Evolutionary conservation across 805 yeast species (phyloP), one percentile per base, ranked within the genome.

Genomic region (Kodamaea jinghongensis): DNA sequence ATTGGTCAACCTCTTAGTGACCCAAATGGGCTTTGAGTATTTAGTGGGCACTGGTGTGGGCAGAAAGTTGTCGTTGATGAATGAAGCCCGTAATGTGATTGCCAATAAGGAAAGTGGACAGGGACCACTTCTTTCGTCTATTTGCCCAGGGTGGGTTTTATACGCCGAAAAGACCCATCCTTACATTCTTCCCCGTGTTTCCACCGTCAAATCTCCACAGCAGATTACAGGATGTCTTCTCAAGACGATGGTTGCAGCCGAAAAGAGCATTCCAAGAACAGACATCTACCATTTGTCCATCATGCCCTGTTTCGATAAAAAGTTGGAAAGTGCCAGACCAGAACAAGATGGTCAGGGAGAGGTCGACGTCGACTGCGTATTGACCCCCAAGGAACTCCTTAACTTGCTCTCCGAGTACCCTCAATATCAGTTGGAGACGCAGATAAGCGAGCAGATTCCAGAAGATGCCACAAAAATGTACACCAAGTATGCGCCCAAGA

Each of bases 241-340:
- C 37, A 90, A 90, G 57, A 59, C 70, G 12, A 54, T 80, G 16
- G 56, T 67, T 2, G 53, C 71, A 2, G 36, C 47, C n/a, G 65
- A 65, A 12, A 46, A 55, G 6, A 34, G 36, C 3, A 49, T 63
- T 60, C 14, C 56, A 12, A 54, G 67, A 9, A 55, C 65, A 0
- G 52, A 74, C 2, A 63, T 89, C 0, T 93, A 87, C 55, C 97
- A 91, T 58, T 63, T 93, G 39, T 76, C 93, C 6, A 70, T 93
- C 14, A 91, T 91, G 98, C 98, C 99, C 2, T 91, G 98, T 53
- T 93, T 93, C 59, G 99, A 93, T 60, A 93, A 93, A 64, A 93
- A 93, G 60, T 72, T 90, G 30, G 99, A 93, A 65, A 93, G 96
- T 17, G 89, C 96, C 3, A 73, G 98, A 45, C 82, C 86, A 0